Base-by-base conservation (phyloP, 148 eudicot genomes). In the Vaccinium macrocarpon region DNA sequence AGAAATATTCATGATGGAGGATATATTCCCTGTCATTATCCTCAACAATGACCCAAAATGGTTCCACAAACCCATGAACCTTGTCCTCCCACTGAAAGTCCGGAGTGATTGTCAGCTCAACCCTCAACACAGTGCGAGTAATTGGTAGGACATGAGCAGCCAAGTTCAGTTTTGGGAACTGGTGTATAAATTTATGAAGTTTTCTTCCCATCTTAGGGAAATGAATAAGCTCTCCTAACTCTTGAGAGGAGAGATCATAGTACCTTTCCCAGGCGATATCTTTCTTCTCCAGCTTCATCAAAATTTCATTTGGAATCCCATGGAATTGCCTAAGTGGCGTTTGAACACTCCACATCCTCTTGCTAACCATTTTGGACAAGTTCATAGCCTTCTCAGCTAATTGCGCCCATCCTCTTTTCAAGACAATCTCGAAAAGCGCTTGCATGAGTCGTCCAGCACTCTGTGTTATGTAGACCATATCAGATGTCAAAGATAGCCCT, bases 11-110 rank as follows among this genome's bases (percentile, higher is more conserved):
- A 74, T 94, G 95, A 89, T 94, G 98, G 84, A 95, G 98, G 59
- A 95, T 92, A 86, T 85, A 89, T 83, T 95, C 98, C 88, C 95
- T 92, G 78, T 95, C 98, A 86, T 95, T 94, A 86, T 95, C 98
- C 89, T 94, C 98, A 73, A 95, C 98, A 88, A 95, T 90, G 82
- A 95, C 93, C 98, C 98, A 95, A 87, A 95, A 95, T 50, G 98
- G 94, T 86, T 95, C 98, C 72, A 91, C 96, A 90, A 89, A 94
- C 25, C 98, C 98, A 90, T 95, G 98, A 82, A 94, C 86, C 85
- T 90, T 93, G 87, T 94, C 98, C 80, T 95, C 98, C 98, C 98
- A 95, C 90, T 85, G 91, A 84, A 95, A 94, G 76, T 95, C 98
- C 6, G 98, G 96, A 19, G 95, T 95, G 23, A 95, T 93, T 29